Percentiles rank a stretch among this genome's conserved stretches.
Evolutionary conservation across 441 rosid genomes (phyloP).

Genomic region (Raphanus hybrid): DNA sequence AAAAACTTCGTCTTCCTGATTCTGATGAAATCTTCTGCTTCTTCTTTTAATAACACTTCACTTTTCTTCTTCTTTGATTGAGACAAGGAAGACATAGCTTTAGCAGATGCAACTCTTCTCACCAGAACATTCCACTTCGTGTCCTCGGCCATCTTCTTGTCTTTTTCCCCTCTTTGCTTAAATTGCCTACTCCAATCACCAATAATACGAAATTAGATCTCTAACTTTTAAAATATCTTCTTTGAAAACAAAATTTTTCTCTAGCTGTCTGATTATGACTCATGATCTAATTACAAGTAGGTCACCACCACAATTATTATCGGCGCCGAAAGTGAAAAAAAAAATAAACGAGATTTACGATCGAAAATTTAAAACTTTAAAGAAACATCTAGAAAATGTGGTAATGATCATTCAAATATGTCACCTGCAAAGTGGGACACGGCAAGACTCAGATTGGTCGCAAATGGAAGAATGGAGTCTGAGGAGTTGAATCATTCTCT

Average conservation of each 20-base stretch:
- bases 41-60: slow-evolving; percentile 34
- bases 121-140: slow-evolving; percentile 70
- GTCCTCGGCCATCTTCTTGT: slow-evolving; percentile 53
- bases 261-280: slow-evolving; percentile 39
- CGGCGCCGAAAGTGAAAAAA: slow-evolving; percentile 34
- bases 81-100: slow-evolving; percentile 60
- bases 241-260: background rate
- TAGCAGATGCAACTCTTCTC: slow-evolving; percentile 78
- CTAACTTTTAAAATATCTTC: slow-evolving; percentile 10
- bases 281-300: slow-evolving; percentile 27
- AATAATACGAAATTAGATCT: slow-evolving; percentile 17
- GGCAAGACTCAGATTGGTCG: slow-evolving; percentile 66
- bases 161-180: slow-evolving; percentile 57
- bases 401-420: slow-evolving; percentile 8
- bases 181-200: slow-evolving; percentile 62
- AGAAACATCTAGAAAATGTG: background rate
- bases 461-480: slow-evolving; percentile 84
- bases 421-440: slow-evolving; percentile 93
- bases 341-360: background rate
- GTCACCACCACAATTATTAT: slow-evolving; percentile 28
- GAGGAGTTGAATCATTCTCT: slow-evolving; percentile 92
- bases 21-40: slow-evolving; percentile 40
- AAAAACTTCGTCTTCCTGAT: slow-evolving; percentile 27
- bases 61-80: slow-evolving; percentile 49
- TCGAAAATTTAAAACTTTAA: slow-evolving; percentile 12